Evolutionary conservation across 2,329 filamentous ascomycete species (phyloP), one percentile per base, ranked within the genome.

Genomic region (Cladophialophora bantiana): DNA sequence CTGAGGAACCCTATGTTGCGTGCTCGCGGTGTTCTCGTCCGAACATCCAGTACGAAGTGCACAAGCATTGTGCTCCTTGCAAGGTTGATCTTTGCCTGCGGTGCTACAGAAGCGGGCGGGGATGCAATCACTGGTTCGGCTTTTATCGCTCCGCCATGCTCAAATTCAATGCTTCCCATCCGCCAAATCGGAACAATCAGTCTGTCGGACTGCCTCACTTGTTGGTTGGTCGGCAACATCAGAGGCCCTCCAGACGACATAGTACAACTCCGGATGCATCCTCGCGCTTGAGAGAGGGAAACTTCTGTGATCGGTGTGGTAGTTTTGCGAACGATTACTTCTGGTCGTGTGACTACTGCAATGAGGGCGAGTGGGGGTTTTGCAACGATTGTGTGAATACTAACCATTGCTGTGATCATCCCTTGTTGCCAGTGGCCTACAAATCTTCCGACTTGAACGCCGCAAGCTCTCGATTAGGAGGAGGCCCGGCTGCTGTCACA

Each of bases 341-440:
- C 78, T 98, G 94, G 94, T 89, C 91, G 69, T 98, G 94, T 77
- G 88, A 90, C 66, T 77, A 85, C 32, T 98, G 94, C 79, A 97
- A 97, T 73, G 89, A 95, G 69, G 94, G 93, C 4, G 94, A 96
- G 75, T 98, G 94, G 94, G 94, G 94, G 0, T 97, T 92, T 76
- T 98, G 94, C 79, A 93, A 94, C 73, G 81, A 85, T 67, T 98
- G 94, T 71, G 92, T 97, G 35, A 94, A 94, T 66, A 88, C 90
- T 76, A 93, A 92, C 15, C 85, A 85, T 67, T 90, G 89, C 67
- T 98, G 94, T 78, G 91, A 89, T 0, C 94, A 98, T 75, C 84
- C 90, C 6, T 83, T 98, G 0, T 82, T 96, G 0, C 92, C 94
- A 0, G 82, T 96, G 53, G 86, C 89, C 0, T 90, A 93, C 71